Evolutionary conservation across 108 stramenopile genomes (phyloP).

Genomic region (Cyclotella choctawhatcheeana): DNA sequence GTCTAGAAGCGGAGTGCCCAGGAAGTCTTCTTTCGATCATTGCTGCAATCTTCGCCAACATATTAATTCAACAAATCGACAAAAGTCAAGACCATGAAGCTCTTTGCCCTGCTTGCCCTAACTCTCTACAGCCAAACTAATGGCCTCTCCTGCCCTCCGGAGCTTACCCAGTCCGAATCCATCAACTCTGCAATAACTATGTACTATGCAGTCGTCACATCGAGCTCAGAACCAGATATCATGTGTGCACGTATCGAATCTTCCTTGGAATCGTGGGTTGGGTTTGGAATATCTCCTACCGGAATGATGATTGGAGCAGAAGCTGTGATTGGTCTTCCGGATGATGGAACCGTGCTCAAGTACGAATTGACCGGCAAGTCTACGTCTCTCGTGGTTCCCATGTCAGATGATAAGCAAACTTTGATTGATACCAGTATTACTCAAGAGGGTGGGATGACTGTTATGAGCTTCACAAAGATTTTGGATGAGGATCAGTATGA

Average conservation of each 20-base stretch:
- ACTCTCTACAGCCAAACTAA: not conserved
- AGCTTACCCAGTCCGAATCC: not conserved
- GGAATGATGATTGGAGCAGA: slow-evolving; percentile 22
- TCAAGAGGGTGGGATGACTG: slow-evolving; percentile 50
- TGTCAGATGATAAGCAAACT: slow-evolving; percentile 53
- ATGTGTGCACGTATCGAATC: slow-evolving; percentile 31
- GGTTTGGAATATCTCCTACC: slow-evolving; percentile 6
- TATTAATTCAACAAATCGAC: slow-evolving; percentile 1
- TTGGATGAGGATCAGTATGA: slow-evolving; percentile 56
- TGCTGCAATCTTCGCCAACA: no score
- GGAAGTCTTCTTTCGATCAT: no score
- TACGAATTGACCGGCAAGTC: slow-evolving; percentile 5
- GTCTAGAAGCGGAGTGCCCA: no score
- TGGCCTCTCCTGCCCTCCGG: slow-evolving; percentile 5
- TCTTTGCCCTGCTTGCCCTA: slow-evolving; percentile 4
- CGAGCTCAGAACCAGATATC: slow-evolving; percentile 9
- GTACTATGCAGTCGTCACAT: slow-evolving; percentile 26
- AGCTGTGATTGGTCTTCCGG: slow-evolving; percentile 30
- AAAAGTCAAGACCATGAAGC: not conserved
- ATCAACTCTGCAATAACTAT: not conserved
- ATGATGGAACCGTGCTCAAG: slow-evolving; percentile 22
- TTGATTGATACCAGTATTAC: slow-evolving; percentile 49
- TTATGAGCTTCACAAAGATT: slow-evolving; percentile 65
- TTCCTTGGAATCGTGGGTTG: slow-evolving; percentile 22
- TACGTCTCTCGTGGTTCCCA: slow-evolving; percentile 18